Percentiles rank a stretch among this genome's conserved stretches.
phyloP scores from a whole-genome alignment of 2,329 filamentous ascomycete genomes.

The Sordariomycetes sp. region DNA sequence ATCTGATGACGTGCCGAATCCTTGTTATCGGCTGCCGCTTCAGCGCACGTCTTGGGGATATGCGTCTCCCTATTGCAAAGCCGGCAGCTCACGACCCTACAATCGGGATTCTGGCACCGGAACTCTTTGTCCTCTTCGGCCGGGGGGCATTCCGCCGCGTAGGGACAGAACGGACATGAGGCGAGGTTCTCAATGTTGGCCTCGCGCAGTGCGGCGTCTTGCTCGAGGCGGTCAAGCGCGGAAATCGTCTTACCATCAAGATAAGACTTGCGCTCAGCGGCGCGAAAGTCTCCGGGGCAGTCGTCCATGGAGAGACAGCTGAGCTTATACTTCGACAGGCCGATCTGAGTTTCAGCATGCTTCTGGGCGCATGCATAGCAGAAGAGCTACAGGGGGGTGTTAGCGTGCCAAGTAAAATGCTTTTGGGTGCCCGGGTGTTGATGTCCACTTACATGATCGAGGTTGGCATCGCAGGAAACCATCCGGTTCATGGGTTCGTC shows the following conservation, averaged over 20 bases:
- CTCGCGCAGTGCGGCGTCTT: constrained; percentile 56
- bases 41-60: constrained; percentile 60
- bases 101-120: constrained; percentile 55
- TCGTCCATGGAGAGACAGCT: constrained; percentile 60
- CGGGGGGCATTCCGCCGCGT: constrained; percentile 61
- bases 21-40: constrained; percentile 50
- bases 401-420: constrained; percentile 3
- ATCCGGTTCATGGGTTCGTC: constrained; percentile 57
- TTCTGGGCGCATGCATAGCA: constrained; percentile 56
- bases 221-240: constrained; percentile 61
- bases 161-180: constrained; percentile 74
- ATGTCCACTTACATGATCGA: constrained; percentile 33
- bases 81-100: constrained; percentile 53
- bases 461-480: constrained; percentile 52
- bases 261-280: constrained; percentile 41
- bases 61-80: constrained; percentile 61
- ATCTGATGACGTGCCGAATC: constrained; percentile 53
- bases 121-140: constrained; percentile 63
- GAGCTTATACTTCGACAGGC: constrained; percentile 56
- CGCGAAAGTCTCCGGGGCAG: constrained; percentile 52
- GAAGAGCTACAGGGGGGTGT: constrained; percentile 37
- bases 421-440: neutral
- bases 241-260: constrained; percentile 46
- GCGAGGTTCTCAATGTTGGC: constrained; percentile 63
- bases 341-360: constrained; percentile 59